Conservation (phyloP, 768 basidiomycete genomes). For the Mycena latifolia region DNA sequence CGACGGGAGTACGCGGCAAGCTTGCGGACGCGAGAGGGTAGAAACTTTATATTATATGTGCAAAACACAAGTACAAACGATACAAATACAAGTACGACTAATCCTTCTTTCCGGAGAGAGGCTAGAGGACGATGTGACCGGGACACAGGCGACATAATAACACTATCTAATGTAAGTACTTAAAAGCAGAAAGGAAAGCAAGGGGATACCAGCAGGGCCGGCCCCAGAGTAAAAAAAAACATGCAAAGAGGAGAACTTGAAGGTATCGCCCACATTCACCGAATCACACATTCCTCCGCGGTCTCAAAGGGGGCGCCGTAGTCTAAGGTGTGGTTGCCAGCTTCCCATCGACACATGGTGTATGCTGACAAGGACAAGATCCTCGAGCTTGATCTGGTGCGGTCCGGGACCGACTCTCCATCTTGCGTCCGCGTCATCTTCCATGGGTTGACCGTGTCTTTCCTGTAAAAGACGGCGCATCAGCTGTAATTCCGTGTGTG, state of each 20-base stretch:
- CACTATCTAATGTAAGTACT: slow-evolving; percentile 30
- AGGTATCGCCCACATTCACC: slow-evolving; percentile 22
- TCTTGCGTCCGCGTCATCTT: slow-evolving; percentile 69
- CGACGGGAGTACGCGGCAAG: too few species aligned
- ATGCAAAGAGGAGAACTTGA: slow-evolving; percentile 9
- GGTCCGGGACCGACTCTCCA: slow-evolving; percentile 74
- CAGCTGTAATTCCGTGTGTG: background rate
- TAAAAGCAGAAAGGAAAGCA: slow-evolving; percentile 2
- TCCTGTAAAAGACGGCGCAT: slow-evolving; percentile 52
- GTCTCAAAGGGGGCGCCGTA: slow-evolving; percentile 54
- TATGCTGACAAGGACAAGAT: slow-evolving; percentile 80
- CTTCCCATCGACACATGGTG: slow-evolving; percentile 88
- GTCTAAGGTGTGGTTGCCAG: slow-evolving; percentile 84
- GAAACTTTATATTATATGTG: slow-evolving; percentile 5
- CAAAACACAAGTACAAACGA: slow-evolving; percentile 15
- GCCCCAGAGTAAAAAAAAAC: background rate
- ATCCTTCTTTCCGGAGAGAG: slow-evolving; percentile 29
- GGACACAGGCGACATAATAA: slow-evolving; percentile 25
- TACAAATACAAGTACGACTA: slow-evolving; percentile 32
- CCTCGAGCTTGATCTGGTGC: slow-evolving; percentile 70
- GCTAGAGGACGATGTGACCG: slow-evolving; percentile 18
- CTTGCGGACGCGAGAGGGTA: background rate
- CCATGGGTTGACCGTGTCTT: slow-evolving; percentile 62
- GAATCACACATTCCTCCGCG: slow-evolving; percentile 15
- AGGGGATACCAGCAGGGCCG: slow-evolving; percentile 11